Evolutionary conservation across 352 stramenopile species (phyloP).

Genomic region (Pythium rishiriense): DNA sequence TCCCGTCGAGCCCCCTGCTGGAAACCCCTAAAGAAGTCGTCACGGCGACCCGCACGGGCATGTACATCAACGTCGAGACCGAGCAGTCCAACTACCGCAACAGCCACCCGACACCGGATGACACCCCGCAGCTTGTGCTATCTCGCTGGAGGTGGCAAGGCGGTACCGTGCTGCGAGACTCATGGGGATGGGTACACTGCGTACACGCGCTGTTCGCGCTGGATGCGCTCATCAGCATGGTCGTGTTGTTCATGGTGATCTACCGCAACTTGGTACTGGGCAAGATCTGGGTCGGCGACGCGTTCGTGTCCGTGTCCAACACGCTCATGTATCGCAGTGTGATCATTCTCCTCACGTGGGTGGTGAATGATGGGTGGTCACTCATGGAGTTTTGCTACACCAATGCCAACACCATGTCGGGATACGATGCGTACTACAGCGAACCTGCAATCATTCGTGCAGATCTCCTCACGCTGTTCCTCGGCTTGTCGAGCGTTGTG

Average conservation of each 20-base stretch:
- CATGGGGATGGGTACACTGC: constrained; percentile 52
- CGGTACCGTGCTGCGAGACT: constrained; percentile 26
- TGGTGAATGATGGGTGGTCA: too few relatives aligned
- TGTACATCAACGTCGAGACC: constrained; percentile 18
- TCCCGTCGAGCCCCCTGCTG: background rate
- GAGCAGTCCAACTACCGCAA: constrained; percentile 24
- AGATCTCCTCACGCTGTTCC: constrained; percentile 42
- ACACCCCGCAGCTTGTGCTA: background rate
- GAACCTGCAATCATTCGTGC: constrained; percentile 8
- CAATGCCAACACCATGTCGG: too few relatives aligned
- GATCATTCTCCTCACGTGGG: background rate
- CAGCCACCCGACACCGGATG: background rate
- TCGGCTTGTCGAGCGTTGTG: constrained; percentile 20
- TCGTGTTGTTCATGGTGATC: too few relatives aligned
- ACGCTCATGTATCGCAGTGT: too few relatives aligned
- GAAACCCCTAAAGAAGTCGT: constrained; percentile 4
- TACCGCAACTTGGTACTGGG: too few relatives aligned
- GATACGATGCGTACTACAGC: too few relatives aligned
- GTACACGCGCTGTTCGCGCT: constrained; percentile 55
- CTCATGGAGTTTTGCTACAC: too few relatives aligned
- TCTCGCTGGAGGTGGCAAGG: background rate
- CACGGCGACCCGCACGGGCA: constrained; percentile 9
- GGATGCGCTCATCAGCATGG: too few relatives aligned
- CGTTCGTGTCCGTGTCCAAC: too few relatives aligned
- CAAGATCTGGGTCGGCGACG: too few relatives aligned